These are phyloP conservation scores for Gynochthodes officinalis DNA, from an alignment of 257 asterid genomes.

Conservation along the genomic window DNA sequence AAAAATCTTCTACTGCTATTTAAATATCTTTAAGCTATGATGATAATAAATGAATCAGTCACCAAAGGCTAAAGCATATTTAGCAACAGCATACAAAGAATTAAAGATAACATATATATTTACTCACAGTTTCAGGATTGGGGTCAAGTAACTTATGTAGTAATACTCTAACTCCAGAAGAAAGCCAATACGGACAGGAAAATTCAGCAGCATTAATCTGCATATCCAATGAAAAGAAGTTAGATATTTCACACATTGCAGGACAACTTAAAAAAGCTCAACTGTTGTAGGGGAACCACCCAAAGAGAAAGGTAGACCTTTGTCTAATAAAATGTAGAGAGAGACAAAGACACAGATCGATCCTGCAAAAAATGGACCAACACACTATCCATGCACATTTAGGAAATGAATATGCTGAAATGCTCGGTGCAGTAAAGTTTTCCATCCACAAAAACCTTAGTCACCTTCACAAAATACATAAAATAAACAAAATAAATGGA, in stretches of 20 bases:
- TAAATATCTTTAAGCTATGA: neutral
- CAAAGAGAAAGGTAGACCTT: neutral
- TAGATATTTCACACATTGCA: constrained; percentile 11
- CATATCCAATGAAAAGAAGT: constrained; percentile 19
- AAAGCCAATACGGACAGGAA: constrained; percentile 87
- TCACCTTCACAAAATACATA: neutral
- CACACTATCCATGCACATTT: neutral
- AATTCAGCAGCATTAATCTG: constrained; percentile 87
- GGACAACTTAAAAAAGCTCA: neutral
- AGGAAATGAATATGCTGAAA: neutral
- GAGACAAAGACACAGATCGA: neutral
- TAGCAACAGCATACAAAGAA: neutral
- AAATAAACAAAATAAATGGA: neutral
- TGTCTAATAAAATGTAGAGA: neutral
- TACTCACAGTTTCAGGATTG: constrained; percentile 76
- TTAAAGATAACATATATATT: neutral
- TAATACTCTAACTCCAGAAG: constrained; percentile 64
- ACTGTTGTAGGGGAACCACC: neutral
- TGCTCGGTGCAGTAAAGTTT: neutral
- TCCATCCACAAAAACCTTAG: neutral
- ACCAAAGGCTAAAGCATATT: neutral
- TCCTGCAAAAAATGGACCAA: neutral
- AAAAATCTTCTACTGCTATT: neutral
- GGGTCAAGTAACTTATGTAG: constrained; percentile 78
- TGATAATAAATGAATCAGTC: neutral